phyloP scores from a whole-genome alignment of 1,139 yeast genomes.

The Pichia sp. region DNA sequence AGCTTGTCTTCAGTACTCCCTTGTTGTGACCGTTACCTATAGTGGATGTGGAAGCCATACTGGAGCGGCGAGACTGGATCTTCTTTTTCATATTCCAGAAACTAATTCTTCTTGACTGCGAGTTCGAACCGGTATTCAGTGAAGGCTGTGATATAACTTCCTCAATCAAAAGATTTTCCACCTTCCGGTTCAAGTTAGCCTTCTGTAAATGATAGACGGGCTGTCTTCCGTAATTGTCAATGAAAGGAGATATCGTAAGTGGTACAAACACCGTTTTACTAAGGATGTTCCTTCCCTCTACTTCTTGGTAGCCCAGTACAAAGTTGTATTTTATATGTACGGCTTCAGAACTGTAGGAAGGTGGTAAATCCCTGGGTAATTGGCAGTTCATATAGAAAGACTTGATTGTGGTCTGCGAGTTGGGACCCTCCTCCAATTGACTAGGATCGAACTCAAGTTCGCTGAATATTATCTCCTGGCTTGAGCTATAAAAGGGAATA shows the following conservation, averaged over 20 bases:
- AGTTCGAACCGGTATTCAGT: not conserved
- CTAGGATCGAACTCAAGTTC: slow-evolving; percentile 50
- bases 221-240: slow-evolving; percentile 27
- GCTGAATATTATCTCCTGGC: slow-evolving; percentile 70
- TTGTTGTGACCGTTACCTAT: too few species aligned
- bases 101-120: slow-evolving; percentile 11
- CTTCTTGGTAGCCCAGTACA: slow-evolving; percentile 26
- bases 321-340: slow-evolving; percentile 25
- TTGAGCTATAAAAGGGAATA: slow-evolving; percentile 69
- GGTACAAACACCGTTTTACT: slow-evolving; percentile 28
- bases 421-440: not conserved
- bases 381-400: slow-evolving; percentile 46
- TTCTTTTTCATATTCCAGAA: slow-evolving; percentile 14
- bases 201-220: slow-evolving; percentile 26
- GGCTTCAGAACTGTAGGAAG: slow-evolving; percentile 44
- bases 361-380: slow-evolving; percentile 53
- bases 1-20: too few species aligned
- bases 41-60: slow-evolving; percentile 12
- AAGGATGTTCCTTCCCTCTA: slow-evolving; percentile 18
- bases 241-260: slow-evolving; percentile 24
- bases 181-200: slow-evolving; percentile 18
- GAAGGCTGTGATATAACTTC: slow-evolving; percentile 15
- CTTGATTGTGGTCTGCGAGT: slow-evolving; percentile 23
- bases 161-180: slow-evolving; percentile 16
- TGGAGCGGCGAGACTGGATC: slow-evolving; percentile 8